Evolutionary conservation across 108 stramenopile genomes (phyloP).

Genomic region (Nitzschia sp.): DNA sequence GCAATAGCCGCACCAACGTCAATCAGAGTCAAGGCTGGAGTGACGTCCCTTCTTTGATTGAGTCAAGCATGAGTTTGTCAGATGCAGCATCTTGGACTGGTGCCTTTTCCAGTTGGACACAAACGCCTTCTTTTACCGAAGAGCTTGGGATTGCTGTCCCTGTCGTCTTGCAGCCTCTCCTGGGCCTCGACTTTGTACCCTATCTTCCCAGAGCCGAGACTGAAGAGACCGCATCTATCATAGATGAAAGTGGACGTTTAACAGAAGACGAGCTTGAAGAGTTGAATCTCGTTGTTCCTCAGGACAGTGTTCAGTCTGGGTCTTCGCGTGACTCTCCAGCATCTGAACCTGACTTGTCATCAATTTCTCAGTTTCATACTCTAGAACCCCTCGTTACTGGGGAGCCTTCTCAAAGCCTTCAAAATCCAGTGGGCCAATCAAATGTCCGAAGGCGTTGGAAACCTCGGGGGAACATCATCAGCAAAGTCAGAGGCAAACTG

Average conservation of each 20-base stretch:
- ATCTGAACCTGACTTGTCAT: too few relatives aligned
- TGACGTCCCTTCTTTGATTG: too few relatives aligned
- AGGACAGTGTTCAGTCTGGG: too few relatives aligned
- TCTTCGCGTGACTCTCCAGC: too few relatives aligned
- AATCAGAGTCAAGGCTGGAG: too few relatives aligned
- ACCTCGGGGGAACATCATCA: neutral
- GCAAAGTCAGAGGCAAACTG: conserved; percentile 20
- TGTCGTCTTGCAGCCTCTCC: conserved; percentile 23
- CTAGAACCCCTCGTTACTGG: conserved; percentile 6
- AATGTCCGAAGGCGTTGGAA: neutral
- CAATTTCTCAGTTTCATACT: too few relatives aligned
- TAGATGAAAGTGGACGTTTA: neutral
- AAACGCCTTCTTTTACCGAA: neutral
- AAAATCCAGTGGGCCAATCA: neutral
- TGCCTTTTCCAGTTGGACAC: conserved; percentile 2
- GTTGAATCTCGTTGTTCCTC: conserved; percentile 1
- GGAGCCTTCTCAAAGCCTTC: neutral
- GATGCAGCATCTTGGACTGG: too few relatives aligned
- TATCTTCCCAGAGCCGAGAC: conserved; percentile 8
- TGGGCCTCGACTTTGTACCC: conserved; percentile 34
- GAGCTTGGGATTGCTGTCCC: conserved; percentile 31
- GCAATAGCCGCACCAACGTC: too few relatives aligned
- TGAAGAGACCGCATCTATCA: neutral
- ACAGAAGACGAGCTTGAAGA: conserved; percentile 8
- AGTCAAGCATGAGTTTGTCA: too few relatives aligned